Base-by-base conservation (phyloP, 768 basidiomycete species). In the Boletus coccyginus region DNA sequence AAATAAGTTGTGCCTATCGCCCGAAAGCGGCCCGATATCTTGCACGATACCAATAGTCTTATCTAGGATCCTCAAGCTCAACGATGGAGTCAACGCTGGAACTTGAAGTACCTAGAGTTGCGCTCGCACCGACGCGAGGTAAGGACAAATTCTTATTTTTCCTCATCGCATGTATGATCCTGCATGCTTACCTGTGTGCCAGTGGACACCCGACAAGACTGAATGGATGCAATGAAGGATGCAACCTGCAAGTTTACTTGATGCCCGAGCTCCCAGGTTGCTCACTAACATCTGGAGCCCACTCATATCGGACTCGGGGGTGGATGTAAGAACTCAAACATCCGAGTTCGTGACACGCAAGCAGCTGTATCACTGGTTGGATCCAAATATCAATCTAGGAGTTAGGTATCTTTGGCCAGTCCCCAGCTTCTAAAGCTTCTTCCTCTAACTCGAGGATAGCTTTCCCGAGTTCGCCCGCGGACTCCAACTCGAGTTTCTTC, bases 371-470 rank as follows among this genome's bases (percentile, higher is more conserved):
- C n/a, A n/a, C n/a, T n/a, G 7, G 21, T 21, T 16, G 11, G 8
- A 13, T 52, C 33, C 14, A 38, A 14, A 43, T n/a, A 19, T 44
- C 27, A 6, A 29, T 33, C 33, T 56, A 52, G 29, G 46, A 50
- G 14, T 55, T 21, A 16, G 70, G 71, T 14, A 7, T 35, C 13
- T 27, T 62, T 21, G 61, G 52, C 81, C 83, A 85, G 32, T 63
- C 57, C 43, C 80, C 82, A 47, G 73, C 75, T 43, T 55, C 56
- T 45, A 62, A 59, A 7, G 78, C 79, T 57, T 78, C 78, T 50
- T 71, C 64, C 62, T 86, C 84, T 48, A 84, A 56, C 5, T 65
- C 72, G 42, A 66, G 62, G 48, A 87, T 82, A 35, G 74, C 78
- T 43, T 75, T 70, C 33, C 76, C 80, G 42, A 84, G 67, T 58